Percentiles rank a stretch among this genome's conserved stretches.
These are phyloP conservation scores for Phytomonas sp. DNA, from an alignment of 208 protist species.

Conservation along the genomic window DNA sequence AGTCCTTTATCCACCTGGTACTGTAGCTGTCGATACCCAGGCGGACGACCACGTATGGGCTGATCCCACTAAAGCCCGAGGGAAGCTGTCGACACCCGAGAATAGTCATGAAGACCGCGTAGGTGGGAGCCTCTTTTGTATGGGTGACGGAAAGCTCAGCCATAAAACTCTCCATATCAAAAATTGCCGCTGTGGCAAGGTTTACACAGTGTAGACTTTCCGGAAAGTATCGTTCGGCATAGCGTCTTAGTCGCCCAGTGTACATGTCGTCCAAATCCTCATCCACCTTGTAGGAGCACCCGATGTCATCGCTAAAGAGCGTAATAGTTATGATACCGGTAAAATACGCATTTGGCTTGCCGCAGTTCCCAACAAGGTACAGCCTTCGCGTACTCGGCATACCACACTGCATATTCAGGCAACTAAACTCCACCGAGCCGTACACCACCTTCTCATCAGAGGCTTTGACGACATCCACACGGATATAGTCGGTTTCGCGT, in stretches of 20 bases:
- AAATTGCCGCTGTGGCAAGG: constrained; percentile 57
- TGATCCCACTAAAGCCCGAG: constrained; percentile 37
- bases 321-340: constrained; percentile 59
- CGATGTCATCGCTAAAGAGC: constrained; percentile 63
- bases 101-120: constrained; percentile 67
- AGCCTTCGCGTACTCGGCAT: constrained; percentile 40
- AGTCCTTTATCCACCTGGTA: constrained; percentile 58
- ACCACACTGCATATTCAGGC: constrained; percentile 58
- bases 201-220: constrained; percentile 71
- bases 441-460: constrained; percentile 35
- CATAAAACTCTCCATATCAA: constrained; percentile 82
- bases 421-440: constrained; percentile 75
- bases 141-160: constrained; percentile 45
- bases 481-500: constrained; percentile 75
- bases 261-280: constrained; percentile 30
- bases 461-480: constrained; percentile 56
- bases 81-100: constrained; percentile 59
- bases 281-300: constrained; percentile 62
- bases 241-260: constrained; percentile 55
- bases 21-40: constrained; percentile 61
- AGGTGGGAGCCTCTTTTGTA: constrained; percentile 61
- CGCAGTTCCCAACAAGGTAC: constrained; percentile 57
- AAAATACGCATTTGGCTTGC: constrained; percentile 59
- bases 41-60: constrained; percentile 66
- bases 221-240: constrained; percentile 44